Evolutionary conservation across 805 yeast genomes (phyloP).

Genomic region (Candida tammaniensis): DNA sequence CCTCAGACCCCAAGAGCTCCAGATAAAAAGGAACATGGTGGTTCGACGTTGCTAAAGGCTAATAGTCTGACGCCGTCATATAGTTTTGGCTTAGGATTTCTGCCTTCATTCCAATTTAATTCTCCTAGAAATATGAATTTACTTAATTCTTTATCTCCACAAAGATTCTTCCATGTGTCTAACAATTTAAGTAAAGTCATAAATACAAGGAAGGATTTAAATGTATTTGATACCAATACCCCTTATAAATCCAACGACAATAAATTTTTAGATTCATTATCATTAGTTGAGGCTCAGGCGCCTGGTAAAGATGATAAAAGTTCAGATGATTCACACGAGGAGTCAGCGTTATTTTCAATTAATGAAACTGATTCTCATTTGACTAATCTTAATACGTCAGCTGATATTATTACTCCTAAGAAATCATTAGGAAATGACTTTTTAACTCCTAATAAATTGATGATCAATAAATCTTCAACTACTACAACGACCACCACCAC

Average conservation of each 20-base stretch:
- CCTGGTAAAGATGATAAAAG: constrained; percentile 2
- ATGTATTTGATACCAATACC: constrained; percentile 10
- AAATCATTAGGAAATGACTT: constrained; percentile 14
- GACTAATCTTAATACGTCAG: constrained; percentile 6
- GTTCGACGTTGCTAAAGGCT: neutral
- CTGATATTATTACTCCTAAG: constrained; percentile 3
- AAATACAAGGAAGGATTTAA: constrained; percentile 5
- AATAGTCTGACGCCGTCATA: constrained; percentile 21
- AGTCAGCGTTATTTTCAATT: constrained; percentile 6
- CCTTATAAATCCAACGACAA: constrained; percentile 9
- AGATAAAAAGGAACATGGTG: constrained; percentile 2
- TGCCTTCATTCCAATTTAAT: constrained; percentile 42
- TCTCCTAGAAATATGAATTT: constrained; percentile 27
- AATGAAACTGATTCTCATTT: constrained; percentile 6
- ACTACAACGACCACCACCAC: no score
- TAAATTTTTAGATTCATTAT: constrained; percentile 18
- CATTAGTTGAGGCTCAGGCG: neutral
- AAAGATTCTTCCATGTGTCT: constrained; percentile 27
- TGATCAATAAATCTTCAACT: no score
- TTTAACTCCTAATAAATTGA: constrained; percentile 33
- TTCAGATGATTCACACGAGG: constrained; percentile 4
- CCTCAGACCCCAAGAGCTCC: constrained; percentile 18
- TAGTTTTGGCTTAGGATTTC: constrained; percentile 38
- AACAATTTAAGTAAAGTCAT: constrained; percentile 17
- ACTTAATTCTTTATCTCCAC: constrained; percentile 32